Conservation (phyloP, 176 grass and related monocot species). For the Triticum monococcum region DNA sequence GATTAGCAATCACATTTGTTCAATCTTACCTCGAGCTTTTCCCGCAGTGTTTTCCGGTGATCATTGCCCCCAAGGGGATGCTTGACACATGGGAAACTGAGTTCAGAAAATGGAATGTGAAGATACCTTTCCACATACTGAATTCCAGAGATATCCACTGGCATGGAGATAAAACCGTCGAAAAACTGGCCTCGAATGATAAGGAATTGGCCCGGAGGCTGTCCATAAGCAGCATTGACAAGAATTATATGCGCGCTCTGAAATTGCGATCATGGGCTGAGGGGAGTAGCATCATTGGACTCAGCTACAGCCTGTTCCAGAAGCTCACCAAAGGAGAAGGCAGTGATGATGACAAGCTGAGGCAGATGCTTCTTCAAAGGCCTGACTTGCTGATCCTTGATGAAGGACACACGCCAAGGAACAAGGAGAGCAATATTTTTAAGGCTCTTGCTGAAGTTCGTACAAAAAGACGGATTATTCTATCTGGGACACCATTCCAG, state of each 20-base stretch:
- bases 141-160: slow-evolving; percentile 49
- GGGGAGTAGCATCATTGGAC: slow-evolving; percentile 64
- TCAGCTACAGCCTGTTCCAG: slow-evolving; percentile 75
- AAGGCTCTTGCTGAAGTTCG: slow-evolving; percentile 52
- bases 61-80: slow-evolving; percentile 70
- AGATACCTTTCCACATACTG: slow-evolving; percentile 73
- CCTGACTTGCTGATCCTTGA: slow-evolving; percentile 72
- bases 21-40: slow-evolving; percentile 71
- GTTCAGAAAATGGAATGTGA: slow-evolving; percentile 70
- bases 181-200: slow-evolving; percentile 21
- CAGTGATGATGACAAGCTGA: slow-evolving; percentile 21
- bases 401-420: slow-evolving; percentile 87
- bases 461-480: slow-evolving; percentile 63
- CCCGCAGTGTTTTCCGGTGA: slow-evolving; percentile 53
- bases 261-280: slow-evolving; percentile 69
- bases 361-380: slow-evolving; percentile 47
- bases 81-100: slow-evolving; percentile 71
- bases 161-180: slow-evolving; percentile 43
- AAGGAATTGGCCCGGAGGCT: slow-evolving; percentile 13
- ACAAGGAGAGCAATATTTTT: slow-evolving; percentile 48
- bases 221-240: slow-evolving; percentile 18
- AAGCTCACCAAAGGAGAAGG: slow-evolving; percentile 33
- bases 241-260: slow-evolving; percentile 24
- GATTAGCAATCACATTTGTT: slow-evolving; percentile 73
- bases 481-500: slow-evolving; percentile 86